Evolutionary conservation across 805 yeast genomes (phyloP).

Genomic region (Kuraishia piskuri): DNA sequence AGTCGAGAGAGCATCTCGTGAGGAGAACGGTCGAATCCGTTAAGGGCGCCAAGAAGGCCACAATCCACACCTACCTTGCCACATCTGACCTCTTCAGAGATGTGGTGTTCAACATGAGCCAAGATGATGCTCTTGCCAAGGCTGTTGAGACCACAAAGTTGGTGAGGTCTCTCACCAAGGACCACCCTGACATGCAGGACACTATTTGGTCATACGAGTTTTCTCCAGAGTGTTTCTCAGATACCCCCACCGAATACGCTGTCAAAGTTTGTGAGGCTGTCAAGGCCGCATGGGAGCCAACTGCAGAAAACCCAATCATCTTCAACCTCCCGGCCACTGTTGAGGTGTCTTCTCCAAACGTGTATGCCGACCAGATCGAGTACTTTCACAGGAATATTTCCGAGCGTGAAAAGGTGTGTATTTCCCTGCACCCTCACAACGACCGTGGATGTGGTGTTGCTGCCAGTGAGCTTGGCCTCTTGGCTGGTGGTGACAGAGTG

Average conservation of each 20-base stretch:
- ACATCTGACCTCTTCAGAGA: constrained; percentile 68
- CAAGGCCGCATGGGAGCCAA: constrained; percentile 65
- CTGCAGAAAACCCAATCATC: constrained; percentile 56
- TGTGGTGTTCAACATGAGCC: constrained; percentile 57
- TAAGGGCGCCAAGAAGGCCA: constrained; percentile 68
- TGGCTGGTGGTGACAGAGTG: constrained; percentile 85
- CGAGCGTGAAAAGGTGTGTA: constrained; percentile 62
- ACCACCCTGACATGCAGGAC: constrained; percentile 39
- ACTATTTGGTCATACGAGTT: constrained; percentile 74
- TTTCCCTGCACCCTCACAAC: constrained; percentile 76
- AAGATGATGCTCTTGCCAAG: constrained; percentile 47
- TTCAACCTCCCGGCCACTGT: constrained; percentile 83
- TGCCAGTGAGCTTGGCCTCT: constrained; percentile 72
- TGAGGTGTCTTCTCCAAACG: constrained; percentile 73
- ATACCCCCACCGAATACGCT: constrained; percentile 57
- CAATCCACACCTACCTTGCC: constrained; percentile 69
- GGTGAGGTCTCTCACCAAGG: constrained; percentile 62
- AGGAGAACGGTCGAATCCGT: constrained; percentile 64
- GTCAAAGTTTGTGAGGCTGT: constrained; percentile 68
- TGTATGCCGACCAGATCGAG: constrained; percentile 81
- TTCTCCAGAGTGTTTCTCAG: constrained; percentile 75
- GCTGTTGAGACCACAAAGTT: constrained; percentile 58
- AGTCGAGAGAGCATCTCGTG: constrained; percentile 69
- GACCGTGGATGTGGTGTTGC: constrained; percentile 89
- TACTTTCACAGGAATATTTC: constrained; percentile 52